phyloP scores from a whole-genome alignment of 176 grass and related monocot genomes.

The Hsuehochloa calcarea region DNA sequence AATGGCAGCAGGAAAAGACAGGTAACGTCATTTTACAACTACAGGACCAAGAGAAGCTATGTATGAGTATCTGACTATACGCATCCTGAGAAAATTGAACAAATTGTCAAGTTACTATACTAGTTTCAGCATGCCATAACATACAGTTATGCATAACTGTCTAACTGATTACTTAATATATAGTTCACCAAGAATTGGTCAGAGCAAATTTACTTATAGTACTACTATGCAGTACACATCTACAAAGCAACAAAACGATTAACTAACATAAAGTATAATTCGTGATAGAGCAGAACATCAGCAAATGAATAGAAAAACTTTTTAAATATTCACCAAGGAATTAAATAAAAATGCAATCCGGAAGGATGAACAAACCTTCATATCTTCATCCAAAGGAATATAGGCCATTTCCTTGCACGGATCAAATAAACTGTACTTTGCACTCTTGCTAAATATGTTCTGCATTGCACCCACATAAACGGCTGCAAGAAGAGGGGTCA shows the following conservation, averaged over 20 bases:
- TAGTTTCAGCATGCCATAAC: not conserved
- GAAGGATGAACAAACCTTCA: constrained; percentile 63
- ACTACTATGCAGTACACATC: not conserved
- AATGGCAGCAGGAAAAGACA: constrained; percentile 8
- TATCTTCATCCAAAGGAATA: constrained; percentile 88
- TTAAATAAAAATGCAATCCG: constrained; percentile 1
- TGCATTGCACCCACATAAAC: constrained; percentile 86
- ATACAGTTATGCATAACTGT: too few relatives aligned
- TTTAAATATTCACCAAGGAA: not conserved
- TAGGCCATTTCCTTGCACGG: constrained; percentile 97
- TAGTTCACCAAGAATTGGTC: not conserved
- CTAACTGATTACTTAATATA: not conserved
- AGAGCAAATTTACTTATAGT: not conserved
- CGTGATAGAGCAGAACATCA: not conserved
- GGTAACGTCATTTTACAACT: not conserved
- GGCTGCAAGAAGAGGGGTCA: constrained; percentile 79
- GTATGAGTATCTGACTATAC: not conserved
- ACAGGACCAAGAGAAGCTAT: not conserved
- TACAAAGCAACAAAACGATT: not conserved
- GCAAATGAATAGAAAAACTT: not conserved
- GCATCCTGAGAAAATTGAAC: not conserved
- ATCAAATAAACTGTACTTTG: constrained; percentile 95
- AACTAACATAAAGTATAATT: not conserved
- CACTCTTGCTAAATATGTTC: constrained; percentile 96
- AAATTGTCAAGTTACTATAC: not conserved